These are phyloP conservation scores for Ceratobasidium sp. DNA, from an alignment of 1,284 basidiomycete species.

Conservation along the genomic window DNA sequence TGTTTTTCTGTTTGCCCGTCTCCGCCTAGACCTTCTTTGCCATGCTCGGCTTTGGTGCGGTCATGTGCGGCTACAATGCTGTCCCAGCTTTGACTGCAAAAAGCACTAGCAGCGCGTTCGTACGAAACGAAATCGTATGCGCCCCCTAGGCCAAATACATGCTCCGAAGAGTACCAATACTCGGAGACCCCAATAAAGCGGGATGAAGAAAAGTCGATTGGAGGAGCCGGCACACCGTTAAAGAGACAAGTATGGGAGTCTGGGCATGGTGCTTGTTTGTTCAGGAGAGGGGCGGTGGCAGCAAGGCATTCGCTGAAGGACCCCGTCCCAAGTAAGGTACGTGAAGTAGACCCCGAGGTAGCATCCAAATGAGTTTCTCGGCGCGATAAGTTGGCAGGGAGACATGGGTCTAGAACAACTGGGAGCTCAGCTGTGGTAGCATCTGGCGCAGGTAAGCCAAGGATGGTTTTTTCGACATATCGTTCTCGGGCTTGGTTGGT, in stretches of 20 bases:
- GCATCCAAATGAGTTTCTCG: conserved; percentile 60
- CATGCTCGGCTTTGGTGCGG: conserved; percentile 54
- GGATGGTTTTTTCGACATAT: conserved; percentile 76
- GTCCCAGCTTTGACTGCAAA: conserved; percentile 83
- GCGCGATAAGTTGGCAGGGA: conserved; percentile 77
- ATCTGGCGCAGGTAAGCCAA: conserved; percentile 58
- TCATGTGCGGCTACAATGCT: conserved; percentile 76
- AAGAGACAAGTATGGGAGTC: conserved; percentile 87
- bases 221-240: conserved; percentile 92
- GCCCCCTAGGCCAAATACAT: conserved; percentile 93
- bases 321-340: conserved; percentile 83
- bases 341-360: conserved; percentile 58
- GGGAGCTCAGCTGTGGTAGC: conserved; percentile 50
- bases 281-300: conserved; percentile 78
- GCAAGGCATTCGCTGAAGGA: conserved; percentile 86
- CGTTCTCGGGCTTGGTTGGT: conserved; percentile 95
- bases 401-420: conserved; percentile 82
- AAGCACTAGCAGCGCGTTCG: conserved; percentile 87
- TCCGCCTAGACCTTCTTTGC: conserved; percentile 36
- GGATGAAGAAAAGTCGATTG: conserved; percentile 87
- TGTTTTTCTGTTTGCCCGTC: conserved; percentile 58
- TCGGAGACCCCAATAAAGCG: conserved; percentile 98
- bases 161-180: conserved; percentile 99
- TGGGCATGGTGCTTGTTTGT: conserved; percentile 83
- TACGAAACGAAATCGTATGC: conserved; percentile 96